A percentile compares a stretch with the other conserved stretches of the same genome.
phyloP scores from a whole-genome alignment of 345 rosid genomes.

The Hibiscus trionum region DNA sequence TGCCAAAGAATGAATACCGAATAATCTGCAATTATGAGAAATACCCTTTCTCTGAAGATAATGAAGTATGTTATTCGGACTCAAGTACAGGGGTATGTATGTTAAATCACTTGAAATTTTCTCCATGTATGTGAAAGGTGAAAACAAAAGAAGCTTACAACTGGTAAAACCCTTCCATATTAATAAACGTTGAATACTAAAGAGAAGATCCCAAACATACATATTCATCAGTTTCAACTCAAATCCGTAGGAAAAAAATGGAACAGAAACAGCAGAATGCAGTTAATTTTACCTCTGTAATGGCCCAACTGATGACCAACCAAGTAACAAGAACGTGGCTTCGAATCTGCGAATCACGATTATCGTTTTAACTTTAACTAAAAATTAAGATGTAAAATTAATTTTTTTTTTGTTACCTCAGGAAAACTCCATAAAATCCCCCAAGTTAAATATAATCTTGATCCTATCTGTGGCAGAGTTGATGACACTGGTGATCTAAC shows the following conservation, averaged over 20 bases:
- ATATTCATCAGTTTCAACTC: background rate
- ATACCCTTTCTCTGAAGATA: background rate
- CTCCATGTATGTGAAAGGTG: background rate
- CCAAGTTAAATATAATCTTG: conserved; percentile 87
- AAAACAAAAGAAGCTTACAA: background rate
- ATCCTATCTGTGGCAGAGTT: conserved; percentile 80
- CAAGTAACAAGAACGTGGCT: conserved; percentile 66
- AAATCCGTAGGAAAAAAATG: background rate
- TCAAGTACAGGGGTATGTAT: background rate
- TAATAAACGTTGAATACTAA: background rate
- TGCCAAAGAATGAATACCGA: conserved; percentile 86
- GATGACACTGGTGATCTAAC: conserved; percentile 89
- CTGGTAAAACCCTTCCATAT: background rate
- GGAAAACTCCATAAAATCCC: conserved; percentile 71
- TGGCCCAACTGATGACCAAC: conserved; percentile 93
- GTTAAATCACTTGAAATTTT: too few relatives aligned
- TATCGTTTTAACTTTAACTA: background rate
- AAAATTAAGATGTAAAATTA: background rate
- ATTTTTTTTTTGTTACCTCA: conserved; percentile 37
- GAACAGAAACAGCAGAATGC: background rate
- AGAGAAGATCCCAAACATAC: background rate
- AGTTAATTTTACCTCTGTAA: conserved; percentile 57
- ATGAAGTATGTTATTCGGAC: background rate
- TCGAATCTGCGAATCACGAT: conserved; percentile 34
- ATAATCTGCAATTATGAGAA: conserved; percentile 47